Percentiles rank a stretch among this genome's conserved stretches.
Conservation (phyloP, 2,329 filamentous ascomycete species). For the Fusarium buharicum region DNA sequence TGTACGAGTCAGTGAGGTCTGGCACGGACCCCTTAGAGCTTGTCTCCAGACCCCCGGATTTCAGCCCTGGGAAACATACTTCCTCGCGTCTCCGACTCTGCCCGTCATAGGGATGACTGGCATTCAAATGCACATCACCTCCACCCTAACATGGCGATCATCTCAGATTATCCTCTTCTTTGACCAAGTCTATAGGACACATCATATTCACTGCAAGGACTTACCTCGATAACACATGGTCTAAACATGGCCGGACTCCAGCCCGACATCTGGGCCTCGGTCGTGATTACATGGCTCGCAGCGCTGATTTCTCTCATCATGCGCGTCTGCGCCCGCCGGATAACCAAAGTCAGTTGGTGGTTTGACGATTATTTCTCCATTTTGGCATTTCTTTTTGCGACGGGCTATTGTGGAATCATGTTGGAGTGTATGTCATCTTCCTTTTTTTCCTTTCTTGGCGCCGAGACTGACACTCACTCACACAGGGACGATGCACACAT, state of each 20-base stretch:
- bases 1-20: too few species aligned
- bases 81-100: too few species aligned
- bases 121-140: too few species aligned
- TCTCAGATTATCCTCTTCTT: too few species aligned
- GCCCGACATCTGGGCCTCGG: conserved; percentile 33
- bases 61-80: too few species aligned
- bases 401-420: conserved; percentile 31
- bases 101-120: too few species aligned
- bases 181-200: background rate
- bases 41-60: too few species aligned
- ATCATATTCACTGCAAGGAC: background rate
- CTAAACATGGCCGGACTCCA: conserved; percentile 39
- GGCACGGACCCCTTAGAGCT: too few species aligned
- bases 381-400: conserved; percentile 36
- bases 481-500: conserved; percentile 36
- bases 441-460: rapidly evolving
- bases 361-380: conserved; percentile 40
- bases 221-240: background rate
- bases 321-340: conserved; percentile 32
- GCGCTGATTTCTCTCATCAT: conserved; percentile 31
- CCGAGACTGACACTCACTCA: background rate
- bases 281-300: conserved; percentile 39
- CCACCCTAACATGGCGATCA: too few species aligned
- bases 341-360: conserved; percentile 40
- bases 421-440: conserved; percentile 24